Conservation (phyloP, 805 yeast species). For the Candida awuae region DNA sequence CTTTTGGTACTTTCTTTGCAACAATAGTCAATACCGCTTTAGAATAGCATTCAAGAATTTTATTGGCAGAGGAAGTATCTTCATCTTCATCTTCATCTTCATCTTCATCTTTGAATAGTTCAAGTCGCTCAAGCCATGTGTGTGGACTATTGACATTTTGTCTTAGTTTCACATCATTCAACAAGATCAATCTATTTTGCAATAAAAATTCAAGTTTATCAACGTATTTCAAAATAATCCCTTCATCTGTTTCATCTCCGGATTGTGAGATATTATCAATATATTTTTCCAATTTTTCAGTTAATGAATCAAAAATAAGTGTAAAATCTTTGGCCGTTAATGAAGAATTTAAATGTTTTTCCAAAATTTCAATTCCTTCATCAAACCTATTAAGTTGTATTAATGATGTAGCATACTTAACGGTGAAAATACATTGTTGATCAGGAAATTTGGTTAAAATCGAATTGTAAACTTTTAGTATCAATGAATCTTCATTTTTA, state of each 20-base stretch:
- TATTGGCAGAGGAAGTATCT: conserved; percentile 23
- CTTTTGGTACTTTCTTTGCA: conserved; percentile 42
- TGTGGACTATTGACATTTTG: conserved; percentile 54
- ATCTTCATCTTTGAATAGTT: conserved; percentile 35
- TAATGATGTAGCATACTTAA: conserved; percentile 42
- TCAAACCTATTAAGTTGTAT: conserved; percentile 31
- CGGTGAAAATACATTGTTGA: conserved; percentile 43
- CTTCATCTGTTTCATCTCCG: conserved; percentile 11
- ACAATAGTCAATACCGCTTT: conserved; percentile 59
- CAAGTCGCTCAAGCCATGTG: conserved; percentile 61
- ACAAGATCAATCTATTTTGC: conserved; percentile 44
- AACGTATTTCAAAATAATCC: conserved; percentile 30
- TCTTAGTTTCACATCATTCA: conserved; percentile 61
- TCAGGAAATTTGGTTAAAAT: conserved; percentile 46
- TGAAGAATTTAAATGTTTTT: conserved; percentile 39
- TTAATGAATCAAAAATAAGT: conserved; percentile 50
- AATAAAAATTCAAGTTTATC: conserved; percentile 46
- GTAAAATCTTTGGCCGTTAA: conserved; percentile 55
- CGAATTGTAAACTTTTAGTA: conserved; percentile 14
- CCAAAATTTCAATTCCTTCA: conserved; percentile 37
- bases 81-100: conserved; percentile 13
- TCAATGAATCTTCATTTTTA: neutral
- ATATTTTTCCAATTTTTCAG: conserved; percentile 50
- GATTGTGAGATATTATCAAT: conserved; percentile 14
- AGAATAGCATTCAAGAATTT: conserved; percentile 50